These are phyloP conservation scores for Gastrodia elata DNA, from an alignment of 106 monocot species.

Conservation along the genomic window DNA sequence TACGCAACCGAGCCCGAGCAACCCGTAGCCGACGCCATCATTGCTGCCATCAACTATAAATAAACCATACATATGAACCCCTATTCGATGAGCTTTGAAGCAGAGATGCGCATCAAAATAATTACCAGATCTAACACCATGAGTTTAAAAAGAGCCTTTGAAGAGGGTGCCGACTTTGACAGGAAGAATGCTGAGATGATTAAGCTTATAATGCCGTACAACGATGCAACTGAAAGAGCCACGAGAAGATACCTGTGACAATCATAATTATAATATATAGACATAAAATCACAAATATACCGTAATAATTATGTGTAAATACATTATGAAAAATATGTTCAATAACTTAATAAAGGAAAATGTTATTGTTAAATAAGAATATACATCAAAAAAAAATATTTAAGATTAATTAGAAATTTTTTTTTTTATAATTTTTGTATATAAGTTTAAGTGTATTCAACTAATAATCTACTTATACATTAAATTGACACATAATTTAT, in stretches of 20 bases:
- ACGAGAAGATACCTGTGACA: conserved; percentile 42
- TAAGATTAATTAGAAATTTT: too few species aligned
- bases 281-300: neutral
- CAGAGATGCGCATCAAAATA: too few species aligned
- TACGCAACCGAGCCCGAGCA: conserved; percentile 23
- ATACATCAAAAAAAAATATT: too few species aligned
- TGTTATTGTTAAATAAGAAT: too few species aligned
- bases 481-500: too few species aligned
- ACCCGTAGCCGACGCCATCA: conserved; percentile 44
- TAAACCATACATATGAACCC: neutral
- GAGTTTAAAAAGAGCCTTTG: neutral
- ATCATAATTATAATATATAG: neutral
- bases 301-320: too few species aligned
- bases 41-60: conserved; percentile 26
- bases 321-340: too few species aligned
- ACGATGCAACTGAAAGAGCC: conserved; percentile 24
- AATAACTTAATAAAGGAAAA: too few species aligned
- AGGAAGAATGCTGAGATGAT: conserved; percentile 10
- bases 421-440: too few species aligned
- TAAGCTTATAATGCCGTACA: conserved; percentile 43
- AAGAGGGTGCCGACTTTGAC: conserved; percentile 8
- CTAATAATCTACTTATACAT: too few species aligned
- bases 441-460: too few species aligned
- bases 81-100: neutral
- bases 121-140: conserved; percentile 3